These are phyloP conservation scores for Erythrobasidium hasegawianum DNA, from an alignment of 1,284 basidiomycete genomes.

Conservation along the genomic window DNA sequence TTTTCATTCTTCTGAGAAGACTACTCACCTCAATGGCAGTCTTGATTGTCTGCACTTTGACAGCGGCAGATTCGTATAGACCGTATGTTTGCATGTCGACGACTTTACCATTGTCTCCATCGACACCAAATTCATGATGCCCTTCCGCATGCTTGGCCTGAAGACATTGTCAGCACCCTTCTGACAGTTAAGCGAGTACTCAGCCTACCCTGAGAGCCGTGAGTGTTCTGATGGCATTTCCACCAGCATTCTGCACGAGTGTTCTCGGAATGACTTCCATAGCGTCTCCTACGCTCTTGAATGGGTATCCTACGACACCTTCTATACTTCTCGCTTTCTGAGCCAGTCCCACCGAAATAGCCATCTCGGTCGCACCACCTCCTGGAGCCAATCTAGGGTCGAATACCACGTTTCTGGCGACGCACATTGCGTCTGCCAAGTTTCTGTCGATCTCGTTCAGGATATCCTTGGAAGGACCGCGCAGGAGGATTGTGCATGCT, in stretches of 20 bases:
- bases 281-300: constrained; percentile 87
- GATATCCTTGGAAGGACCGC: constrained; percentile 96
- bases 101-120: constrained; percentile 91
- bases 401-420: constrained; percentile 95
- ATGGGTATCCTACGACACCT: constrained; percentile 85
- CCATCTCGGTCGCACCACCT: constrained; percentile 98
- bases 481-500: constrained; percentile 95
- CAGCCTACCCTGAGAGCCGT: constrained; percentile 75
- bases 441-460: constrained; percentile 98
- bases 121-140: constrained; percentile 84
- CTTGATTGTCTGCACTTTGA: constrained; percentile 97
- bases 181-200: constrained; percentile 34
- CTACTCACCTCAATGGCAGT: constrained; percentile 78
- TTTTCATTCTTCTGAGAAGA: too few relatives aligned
- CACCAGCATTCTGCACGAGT: constrained; percentile 90
- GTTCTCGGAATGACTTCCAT: constrained; percentile 97
- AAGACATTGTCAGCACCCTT: not conserved
- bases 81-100: constrained; percentile 94
- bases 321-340: constrained; percentile 72
- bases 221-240: constrained; percentile 86
- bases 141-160: constrained; percentile 93
- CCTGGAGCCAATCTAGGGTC: constrained; percentile 88
- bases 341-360: constrained; percentile 81
- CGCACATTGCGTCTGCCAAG: constrained; percentile 94
- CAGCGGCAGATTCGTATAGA: constrained; percentile 88